Base-by-base conservation (phyloP, 306 rosid genomes). In the Dryas alaskensis region DNA sequence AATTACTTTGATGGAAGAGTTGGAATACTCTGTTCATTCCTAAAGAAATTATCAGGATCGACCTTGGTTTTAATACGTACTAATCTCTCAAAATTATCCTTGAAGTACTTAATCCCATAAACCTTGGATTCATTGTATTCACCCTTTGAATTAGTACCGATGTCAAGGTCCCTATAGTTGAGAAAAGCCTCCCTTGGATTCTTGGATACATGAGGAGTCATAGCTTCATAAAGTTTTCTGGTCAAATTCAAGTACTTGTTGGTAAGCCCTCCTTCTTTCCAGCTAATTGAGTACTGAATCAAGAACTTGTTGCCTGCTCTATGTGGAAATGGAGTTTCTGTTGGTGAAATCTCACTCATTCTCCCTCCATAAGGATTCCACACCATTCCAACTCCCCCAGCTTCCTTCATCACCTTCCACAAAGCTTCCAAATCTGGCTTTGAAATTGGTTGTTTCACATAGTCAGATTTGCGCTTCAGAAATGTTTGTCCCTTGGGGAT, bases 141-240 rank as follows among this genome's bases (percentile, higher is more conserved):
- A 14, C 78, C 76, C 19, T 65, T 9, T 0, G 2, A 1, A 31
- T 48, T 81, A 37, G 43, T 65, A 3, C 98, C 98, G 5, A 90
- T 43, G 6, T 90, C 98, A 17, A 90, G 77, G 49, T 92, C 96
- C 55, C 87, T 81, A 43, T 90, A 88, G 75, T 82, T 84, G 12
- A 74, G 57, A 62, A 81, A 81, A 1, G 92, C 82, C 8, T 70
- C 86, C 68, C 98, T 85, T 10, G 96, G 96, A 12, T 81, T 81
- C 79, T 81, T 83, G 22, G 98, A 87, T 4, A 87, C 96, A 43
- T 68, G 17, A 49, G 91, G 77, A 25, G 89, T 83, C 96, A 92
- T 92, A 13, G 65, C 78, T 39, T 69, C 69, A 3, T 86, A 60
- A 51, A 86, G 81, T 37, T 66, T 73, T 40, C 74, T 75, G 0